Conservation (phyloP, 1,139 yeast genomes). For the Sugiyamaella neomexicana region DNA sequence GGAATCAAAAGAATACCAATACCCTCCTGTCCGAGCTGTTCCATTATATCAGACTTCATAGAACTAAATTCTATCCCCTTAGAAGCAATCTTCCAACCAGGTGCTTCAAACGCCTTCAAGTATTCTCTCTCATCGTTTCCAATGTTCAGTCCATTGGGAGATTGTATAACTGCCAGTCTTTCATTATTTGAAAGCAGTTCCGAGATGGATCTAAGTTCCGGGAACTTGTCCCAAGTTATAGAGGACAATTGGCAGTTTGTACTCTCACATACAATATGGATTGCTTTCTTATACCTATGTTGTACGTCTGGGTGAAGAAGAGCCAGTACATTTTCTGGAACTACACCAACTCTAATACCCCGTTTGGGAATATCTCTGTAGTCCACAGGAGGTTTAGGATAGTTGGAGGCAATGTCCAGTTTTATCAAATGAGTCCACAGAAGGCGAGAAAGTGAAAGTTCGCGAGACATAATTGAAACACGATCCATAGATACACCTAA, state of each 20-base stretch:
- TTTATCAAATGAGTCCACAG: conserved; percentile 26
- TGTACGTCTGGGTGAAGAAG: neutral
- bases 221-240: neutral
- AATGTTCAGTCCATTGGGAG: neutral
- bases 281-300: neutral
- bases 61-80: neutral
- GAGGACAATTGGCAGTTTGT: neutral
- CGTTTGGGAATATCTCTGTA: conserved; percentile 9
- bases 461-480: conserved; percentile 23
- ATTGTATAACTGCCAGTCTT: conserved; percentile 4
- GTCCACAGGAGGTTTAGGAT: conserved; percentile 19
- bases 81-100: conserved; percentile 10
- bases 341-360: conserved; percentile 7
- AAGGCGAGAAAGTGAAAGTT: conserved; percentile 24
- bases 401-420: conserved; percentile 13
- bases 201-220: neutral
- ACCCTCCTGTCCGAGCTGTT: neutral
- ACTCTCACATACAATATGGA: neutral
- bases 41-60: neutral
- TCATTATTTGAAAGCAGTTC: conserved; percentile 16
- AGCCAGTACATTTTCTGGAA: conserved; percentile 3
- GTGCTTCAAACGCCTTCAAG: neutral
- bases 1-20: neutral
- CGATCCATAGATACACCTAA: conserved; percentile 22
- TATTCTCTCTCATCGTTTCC: neutral